Percentiles rank a stretch among this genome's conserved stretches.
Conservation (phyloP, 2,329 filamentous ascomycete species). For the Phialophora chinensis region DNA sequence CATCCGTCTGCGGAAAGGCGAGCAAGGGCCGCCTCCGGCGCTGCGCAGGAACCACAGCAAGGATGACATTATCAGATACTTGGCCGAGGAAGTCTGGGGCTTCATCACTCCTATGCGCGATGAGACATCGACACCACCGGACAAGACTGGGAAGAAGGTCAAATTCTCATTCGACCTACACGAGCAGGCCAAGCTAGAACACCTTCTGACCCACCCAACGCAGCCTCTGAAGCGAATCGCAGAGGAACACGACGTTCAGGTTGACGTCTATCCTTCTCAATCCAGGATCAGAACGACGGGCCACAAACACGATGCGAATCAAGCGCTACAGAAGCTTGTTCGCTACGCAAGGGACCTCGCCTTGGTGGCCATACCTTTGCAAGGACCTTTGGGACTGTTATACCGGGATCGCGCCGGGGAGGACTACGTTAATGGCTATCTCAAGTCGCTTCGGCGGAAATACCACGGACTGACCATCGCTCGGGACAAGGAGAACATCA, state of each 20-base stretch:
- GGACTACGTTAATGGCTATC: constrained; percentile 16
- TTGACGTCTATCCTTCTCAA: constrained; percentile 22
- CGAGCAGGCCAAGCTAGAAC: constrained; percentile 22
- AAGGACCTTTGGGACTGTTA: neutral
- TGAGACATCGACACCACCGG: neutral
- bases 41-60: constrained; percentile 14
- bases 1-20: constrained; percentile 15
- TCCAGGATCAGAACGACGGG: constrained; percentile 23
- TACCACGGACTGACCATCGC: constrained; percentile 26
- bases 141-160: constrained; percentile 3
- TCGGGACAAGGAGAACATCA: constrained; percentile 13
- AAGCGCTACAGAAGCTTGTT: constrained; percentile 15
- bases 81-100: constrained; percentile 33
- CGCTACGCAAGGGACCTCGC: constrained; percentile 16
- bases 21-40: neutral
- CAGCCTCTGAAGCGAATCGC: constrained; percentile 30
- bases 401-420: constrained; percentile 20
- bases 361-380: constrained; percentile 15
- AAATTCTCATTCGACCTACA: constrained; percentile 15
- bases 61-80: constrained; percentile 18
- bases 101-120: constrained; percentile 21
- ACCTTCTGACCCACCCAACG: constrained; percentile 20
- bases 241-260: constrained; percentile 23
- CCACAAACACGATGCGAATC: neutral
- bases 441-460: constrained; percentile 27